Percentiles rank a stretch among this genome's conserved stretches.
phyloP scores from a whole-genome alignment of 495 filamentous ascomycete genomes.

The Lasiosphaeria hispida region DNA sequence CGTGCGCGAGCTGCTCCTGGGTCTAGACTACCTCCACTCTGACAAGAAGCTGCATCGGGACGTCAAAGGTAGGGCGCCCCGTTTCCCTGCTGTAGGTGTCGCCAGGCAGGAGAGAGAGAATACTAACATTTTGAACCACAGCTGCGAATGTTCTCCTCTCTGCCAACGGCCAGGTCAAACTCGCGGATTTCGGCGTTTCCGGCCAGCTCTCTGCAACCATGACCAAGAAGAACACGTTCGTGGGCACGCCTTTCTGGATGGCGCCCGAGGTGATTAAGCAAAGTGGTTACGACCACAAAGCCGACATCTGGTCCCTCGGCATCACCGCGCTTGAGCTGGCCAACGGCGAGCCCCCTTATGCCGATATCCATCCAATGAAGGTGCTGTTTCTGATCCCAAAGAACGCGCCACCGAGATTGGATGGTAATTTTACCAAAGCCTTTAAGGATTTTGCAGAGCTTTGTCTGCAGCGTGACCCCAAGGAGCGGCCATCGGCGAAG shows the following conservation, averaged over 20 bases:
- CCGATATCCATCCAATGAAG: conserved; percentile 98
- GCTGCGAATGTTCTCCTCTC: conserved; percentile 88
- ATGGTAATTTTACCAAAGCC: conserved; percentile 80
- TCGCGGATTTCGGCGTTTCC: conserved; percentile 96
- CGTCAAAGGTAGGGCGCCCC: conserved; percentile 74
- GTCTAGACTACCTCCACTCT: conserved; percentile 86
- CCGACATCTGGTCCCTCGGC: conserved; percentile 98
- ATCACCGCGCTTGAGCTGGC: conserved; percentile 95
- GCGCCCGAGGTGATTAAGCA: conserved; percentile 98
- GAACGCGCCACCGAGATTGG: conserved; percentile 77
- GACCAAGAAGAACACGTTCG: conserved; percentile 99
- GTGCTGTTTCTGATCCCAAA: conserved; percentile 96
- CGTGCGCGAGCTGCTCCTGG: conserved; percentile 80
- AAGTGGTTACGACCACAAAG: conserved; percentile 97
- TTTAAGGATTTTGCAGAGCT: conserved; percentile 95
- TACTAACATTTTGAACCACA: conserved; percentile 33
- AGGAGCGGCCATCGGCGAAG: conserved; percentile 79
- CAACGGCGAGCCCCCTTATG: conserved; percentile 89
- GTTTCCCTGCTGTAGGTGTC: neutral
- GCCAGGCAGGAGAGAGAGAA: neutral
- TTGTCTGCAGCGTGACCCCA: conserved; percentile 83
- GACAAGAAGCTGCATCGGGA: conserved; percentile 97
- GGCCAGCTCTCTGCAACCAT: conserved; percentile 98
- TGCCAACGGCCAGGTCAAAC: conserved; percentile 88
- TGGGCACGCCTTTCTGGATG: conserved; percentile 99